Base-by-base conservation (phyloP, 257 asterid genomes). In the Forsythia viridissima region DNA sequence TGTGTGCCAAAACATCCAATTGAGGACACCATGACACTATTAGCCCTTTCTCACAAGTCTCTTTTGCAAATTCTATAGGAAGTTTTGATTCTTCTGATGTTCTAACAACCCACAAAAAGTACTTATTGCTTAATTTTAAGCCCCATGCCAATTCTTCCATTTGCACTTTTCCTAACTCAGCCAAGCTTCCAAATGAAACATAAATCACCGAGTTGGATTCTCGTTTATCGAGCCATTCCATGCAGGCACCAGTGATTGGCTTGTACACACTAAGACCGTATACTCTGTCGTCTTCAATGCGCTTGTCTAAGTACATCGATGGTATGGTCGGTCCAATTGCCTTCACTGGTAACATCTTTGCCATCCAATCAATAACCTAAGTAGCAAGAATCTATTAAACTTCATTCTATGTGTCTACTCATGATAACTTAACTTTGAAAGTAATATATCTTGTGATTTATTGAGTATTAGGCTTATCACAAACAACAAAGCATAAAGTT, bases 11-110 rank as follows among this genome's bases (percentile, higher is more conserved):
- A 15, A 81, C 81, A 70, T 84, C 85, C 18, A 84, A 3, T 5
- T 84, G 87, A 0, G 87, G 83, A 11, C 83, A 78, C 85, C 87
- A 84, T 4, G 83, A 36, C 59, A 81, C 84, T 3, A 81, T 71
- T 0, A 84, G 77, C 2, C 85, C 88, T 70, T 55, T 81, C 6
- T 57, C 83, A 2, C 44, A 24, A 42, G 81, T 57, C 42, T 74
- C 74, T 2, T 71, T 8, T 3, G 34, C 57, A 15, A 84, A 81
- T 8, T 24, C 16, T 4, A 55, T 4, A 7, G 88, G 85, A 6
- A 84, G 82, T 55, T 84, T 84, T 21, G 80, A 42, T 10, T 75
- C 40, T 52, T 79, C 84, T 0, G 85, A 52, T 3, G 84, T 68
- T 40, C 88, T 51, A 34, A 84, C 83, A 52, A 81, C 85, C 85